phyloP scores from a whole-genome alignment of 2,329 filamentous ascomycete species.

The Claviceps sp. region DNA sequence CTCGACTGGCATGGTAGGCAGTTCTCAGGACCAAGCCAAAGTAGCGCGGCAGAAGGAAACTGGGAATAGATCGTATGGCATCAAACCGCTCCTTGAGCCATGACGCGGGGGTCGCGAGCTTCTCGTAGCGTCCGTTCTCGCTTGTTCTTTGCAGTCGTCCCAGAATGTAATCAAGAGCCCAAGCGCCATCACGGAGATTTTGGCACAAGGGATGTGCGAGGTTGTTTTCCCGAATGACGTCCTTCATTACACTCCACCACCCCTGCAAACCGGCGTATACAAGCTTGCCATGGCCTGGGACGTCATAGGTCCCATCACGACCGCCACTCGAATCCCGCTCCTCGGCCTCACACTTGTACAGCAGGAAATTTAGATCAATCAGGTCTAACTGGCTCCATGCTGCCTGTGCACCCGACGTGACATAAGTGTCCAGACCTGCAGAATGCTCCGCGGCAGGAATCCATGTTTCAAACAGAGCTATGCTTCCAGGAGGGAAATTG shows the following conservation, averaged over 20 bases:
- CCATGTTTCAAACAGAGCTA: constrained; percentile 92
- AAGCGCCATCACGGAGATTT: constrained; percentile 80
- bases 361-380: constrained; percentile 76
- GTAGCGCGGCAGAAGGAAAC: constrained; percentile 81
- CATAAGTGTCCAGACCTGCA: constrained; percentile 69
- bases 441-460: constrained; percentile 79
- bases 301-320: constrained; percentile 74
- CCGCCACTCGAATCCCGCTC: constrained; percentile 67
- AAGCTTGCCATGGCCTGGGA: constrained; percentile 71
- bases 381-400: constrained; percentile 66
- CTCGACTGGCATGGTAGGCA: constrained; percentile 72
- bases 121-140: constrained; percentile 45
- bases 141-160: constrained; percentile 63
- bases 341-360: constrained; percentile 87
- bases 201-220: constrained; percentile 88
- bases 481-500: constrained; percentile 83
- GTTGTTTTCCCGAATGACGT: constrained; percentile 78
- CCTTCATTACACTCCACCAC: constrained; percentile 87
- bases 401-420: constrained; percentile 65
- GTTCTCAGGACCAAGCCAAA: constrained; percentile 83
- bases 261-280: constrained; percentile 96
- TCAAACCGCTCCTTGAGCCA: constrained; percentile 83
- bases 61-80: constrained; percentile 72
- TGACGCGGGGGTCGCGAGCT: constrained; percentile 49
- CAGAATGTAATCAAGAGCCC: constrained; percentile 82